Percentiles rank a stretch among this genome's conserved stretches.
Evolutionary conservation across 148 eudicot genomes (phyloP).

Genomic region (Simmondsia chinensis): DNA sequence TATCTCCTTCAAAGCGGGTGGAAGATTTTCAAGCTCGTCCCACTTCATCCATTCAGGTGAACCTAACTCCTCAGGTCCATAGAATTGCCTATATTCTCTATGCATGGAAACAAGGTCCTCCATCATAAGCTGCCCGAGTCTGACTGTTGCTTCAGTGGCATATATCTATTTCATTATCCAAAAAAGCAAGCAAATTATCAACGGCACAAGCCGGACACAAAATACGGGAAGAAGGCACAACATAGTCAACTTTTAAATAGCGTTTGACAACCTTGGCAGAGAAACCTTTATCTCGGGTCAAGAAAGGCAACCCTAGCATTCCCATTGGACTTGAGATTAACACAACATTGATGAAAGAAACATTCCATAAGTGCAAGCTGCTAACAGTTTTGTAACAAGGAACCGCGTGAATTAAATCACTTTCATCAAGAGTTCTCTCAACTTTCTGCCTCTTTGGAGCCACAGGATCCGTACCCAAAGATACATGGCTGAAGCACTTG

Average conservation of each 20-base stretch:
- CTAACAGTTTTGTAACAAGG: slow-evolving; percentile 63
- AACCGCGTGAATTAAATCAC: slow-evolving; percentile 36
- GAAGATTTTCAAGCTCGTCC: slow-evolving; percentile 63
- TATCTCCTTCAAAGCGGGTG: slow-evolving; percentile 39
- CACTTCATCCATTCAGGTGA: slow-evolving; percentile 62
- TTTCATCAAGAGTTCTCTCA: slow-evolving; percentile 25
- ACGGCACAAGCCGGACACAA: not conserved
- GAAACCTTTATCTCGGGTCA: slow-evolving; percentile 51
- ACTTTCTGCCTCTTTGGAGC: slow-evolving; percentile 26
- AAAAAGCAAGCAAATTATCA: slow-evolving; percentile 7
- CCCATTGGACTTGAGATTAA: slow-evolving; percentile 81
- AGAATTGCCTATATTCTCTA: slow-evolving; percentile 61
- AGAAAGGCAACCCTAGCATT: slow-evolving; percentile 84
- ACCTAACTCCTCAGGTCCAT: slow-evolving; percentile 53
- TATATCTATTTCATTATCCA: slow-evolving; percentile 39
- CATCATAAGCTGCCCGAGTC: slow-evolving; percentile 77
- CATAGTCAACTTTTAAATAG: not conserved
- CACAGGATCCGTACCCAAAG: slow-evolving; percentile 7
- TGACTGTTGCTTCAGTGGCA: slow-evolving; percentile 73
- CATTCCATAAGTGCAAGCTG: slow-evolving; percentile 46
- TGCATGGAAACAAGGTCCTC: slow-evolving; percentile 78
- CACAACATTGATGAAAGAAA: slow-evolving; percentile 52
- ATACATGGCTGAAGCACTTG: slow-evolving; percentile 12
- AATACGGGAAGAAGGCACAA: not conserved
- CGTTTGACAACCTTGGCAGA: slow-evolving; percentile 43